phyloP scores from a whole-genome alignment of 2,329 filamentous ascomycete genomes.

The Ophiostoma populinum region DNA sequence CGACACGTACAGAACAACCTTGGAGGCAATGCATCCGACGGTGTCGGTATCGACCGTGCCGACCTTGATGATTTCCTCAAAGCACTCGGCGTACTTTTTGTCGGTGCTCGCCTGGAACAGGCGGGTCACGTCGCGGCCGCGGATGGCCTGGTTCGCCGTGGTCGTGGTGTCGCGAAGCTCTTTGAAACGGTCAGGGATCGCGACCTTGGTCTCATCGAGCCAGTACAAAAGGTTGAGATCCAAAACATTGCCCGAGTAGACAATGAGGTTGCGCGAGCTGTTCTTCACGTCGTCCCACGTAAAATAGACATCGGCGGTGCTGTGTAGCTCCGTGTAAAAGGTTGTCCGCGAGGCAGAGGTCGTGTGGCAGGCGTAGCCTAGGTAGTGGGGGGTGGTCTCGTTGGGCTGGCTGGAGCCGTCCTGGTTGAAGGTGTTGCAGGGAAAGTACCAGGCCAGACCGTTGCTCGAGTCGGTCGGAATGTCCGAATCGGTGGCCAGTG shows the following conservation, averaged over 20 bases:
- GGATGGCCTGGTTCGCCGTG: conserved; percentile 42
- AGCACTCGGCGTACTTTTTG: conserved; percentile 69
- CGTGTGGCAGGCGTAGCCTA: conserved; percentile 83
- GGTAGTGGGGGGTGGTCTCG: conserved; percentile 51
- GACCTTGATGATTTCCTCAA: conserved; percentile 88
- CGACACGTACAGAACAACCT: conserved; percentile 90
- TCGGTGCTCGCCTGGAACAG: conserved; percentile 64
- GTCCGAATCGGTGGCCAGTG: conserved; percentile 48
- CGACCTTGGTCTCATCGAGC: conserved; percentile 73
- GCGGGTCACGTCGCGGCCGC: conserved; percentile 77
- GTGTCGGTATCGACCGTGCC: conserved; percentile 91
- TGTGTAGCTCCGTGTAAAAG: conserved; percentile 54
- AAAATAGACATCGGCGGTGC: conserved; percentile 79
- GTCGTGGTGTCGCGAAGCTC: conserved; percentile 54
- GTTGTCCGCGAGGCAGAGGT: conserved; percentile 45
- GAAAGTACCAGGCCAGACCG: conserved; percentile 90
- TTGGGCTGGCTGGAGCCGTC: conserved; percentile 75
- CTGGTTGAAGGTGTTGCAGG: conserved; percentile 80
- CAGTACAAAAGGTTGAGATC: conserved; percentile 77
- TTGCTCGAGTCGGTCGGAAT: conserved; percentile 59
- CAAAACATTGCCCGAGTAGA: conserved; percentile 86
- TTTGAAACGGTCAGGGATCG: conserved; percentile 60
- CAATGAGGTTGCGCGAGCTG: conserved; percentile 70
- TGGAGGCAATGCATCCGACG: conserved; percentile 91
- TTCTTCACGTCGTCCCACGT: conserved; percentile 93